These are phyloP conservation scores for Penicillium occitanis DNA, from an alignment of 2,329 filamentous ascomycete species.

Conservation along the genomic window DNA sequence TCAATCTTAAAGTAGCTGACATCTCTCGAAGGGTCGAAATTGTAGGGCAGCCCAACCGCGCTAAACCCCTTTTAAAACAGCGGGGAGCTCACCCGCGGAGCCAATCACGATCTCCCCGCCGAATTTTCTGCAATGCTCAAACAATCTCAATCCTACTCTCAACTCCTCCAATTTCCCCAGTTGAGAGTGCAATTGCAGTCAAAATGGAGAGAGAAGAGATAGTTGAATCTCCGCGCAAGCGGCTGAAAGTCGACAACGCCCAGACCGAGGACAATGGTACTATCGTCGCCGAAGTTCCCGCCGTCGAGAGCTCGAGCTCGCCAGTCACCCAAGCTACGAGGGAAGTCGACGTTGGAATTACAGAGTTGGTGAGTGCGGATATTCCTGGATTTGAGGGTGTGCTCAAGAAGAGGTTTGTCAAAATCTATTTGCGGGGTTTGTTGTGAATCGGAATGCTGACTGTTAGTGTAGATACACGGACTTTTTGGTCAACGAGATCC, in stretches of 20 bases:
- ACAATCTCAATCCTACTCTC: neutral
- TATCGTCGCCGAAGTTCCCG: constrained; percentile 22
- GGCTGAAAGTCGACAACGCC: constrained; percentile 27
- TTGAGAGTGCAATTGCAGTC: neutral
- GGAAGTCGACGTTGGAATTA: constrained; percentile 59
- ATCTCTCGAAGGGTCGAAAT: neutral
- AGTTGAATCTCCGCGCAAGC: constrained; percentile 26
- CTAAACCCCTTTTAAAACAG: neutral
- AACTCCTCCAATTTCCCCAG: neutral
- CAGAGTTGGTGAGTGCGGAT: constrained; percentile 60
- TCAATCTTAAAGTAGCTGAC: neutral
- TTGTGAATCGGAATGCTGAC: neutral
- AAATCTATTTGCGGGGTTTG: neutral
- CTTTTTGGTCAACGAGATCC: constrained; percentile 88
- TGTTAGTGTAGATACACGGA: constrained; percentile 68
- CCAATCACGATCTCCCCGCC: neutral
- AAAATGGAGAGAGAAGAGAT: constrained; percentile 22
- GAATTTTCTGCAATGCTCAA: neutral
- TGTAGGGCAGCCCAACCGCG: neutral
- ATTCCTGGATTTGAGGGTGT: constrained; percentile 62
- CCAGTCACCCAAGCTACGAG: constrained; percentile 25
- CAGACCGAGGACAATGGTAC: constrained; percentile 22
- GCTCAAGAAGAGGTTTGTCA: constrained; percentile 58
- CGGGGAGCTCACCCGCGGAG: neutral
- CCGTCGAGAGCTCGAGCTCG: constrained; percentile 15